Conservation (phyloP, 2,329 filamentous ascomycete genomes). For the Chlorencoelia australis region DNA sequence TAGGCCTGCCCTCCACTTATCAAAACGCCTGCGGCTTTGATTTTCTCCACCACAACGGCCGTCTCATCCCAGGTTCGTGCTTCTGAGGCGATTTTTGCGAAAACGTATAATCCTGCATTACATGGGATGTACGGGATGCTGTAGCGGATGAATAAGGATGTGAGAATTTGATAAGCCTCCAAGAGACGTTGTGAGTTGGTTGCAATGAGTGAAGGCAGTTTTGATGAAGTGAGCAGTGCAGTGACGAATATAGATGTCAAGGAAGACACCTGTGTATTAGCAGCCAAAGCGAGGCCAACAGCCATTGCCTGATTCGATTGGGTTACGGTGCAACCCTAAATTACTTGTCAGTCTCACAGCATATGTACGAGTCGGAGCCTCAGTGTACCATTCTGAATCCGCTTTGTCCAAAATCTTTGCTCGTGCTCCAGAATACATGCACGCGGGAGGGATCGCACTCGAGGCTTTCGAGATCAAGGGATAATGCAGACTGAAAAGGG, state of each 20-base stretch:
- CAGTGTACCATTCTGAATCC: conserved; percentile 3
- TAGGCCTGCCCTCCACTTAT: conserved; percentile 1
- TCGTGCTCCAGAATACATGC: conserved; percentile 30
- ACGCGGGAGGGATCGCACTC: conserved; percentile 35
- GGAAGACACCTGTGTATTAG: conserved; percentile 1
- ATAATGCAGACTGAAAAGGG: conserved; percentile 39
- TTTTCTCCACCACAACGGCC: neutral
- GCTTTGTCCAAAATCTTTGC: conserved; percentile 23
- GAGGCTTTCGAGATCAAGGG: conserved; percentile 33
- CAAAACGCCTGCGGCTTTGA: conserved; percentile 3
- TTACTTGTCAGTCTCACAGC: neutral
- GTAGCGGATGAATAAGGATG: neutral
- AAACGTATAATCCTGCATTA: conserved; percentile 4
- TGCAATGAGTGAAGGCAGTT: neutral
- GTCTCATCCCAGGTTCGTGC: conserved; percentile 3
- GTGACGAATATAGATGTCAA: conserved; percentile 3
- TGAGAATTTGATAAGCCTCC: neutral
- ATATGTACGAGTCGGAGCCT: neutral
- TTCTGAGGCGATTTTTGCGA: conserved; percentile 1
- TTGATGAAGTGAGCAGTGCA: conserved; percentile 3
- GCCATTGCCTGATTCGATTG: conserved; percentile 5
- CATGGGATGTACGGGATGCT: conserved; percentile 3
- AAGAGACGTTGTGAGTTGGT: neutral
- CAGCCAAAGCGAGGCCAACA: neutral
- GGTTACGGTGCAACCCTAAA: conserved; percentile 5